Percentiles rank a stretch among this genome's conserved stretches.
These are phyloP conservation scores for Elsinoe necatrix DNA, from an alignment of 2,329 filamentous ascomycete genomes.

Conservation along the genomic window DNA sequence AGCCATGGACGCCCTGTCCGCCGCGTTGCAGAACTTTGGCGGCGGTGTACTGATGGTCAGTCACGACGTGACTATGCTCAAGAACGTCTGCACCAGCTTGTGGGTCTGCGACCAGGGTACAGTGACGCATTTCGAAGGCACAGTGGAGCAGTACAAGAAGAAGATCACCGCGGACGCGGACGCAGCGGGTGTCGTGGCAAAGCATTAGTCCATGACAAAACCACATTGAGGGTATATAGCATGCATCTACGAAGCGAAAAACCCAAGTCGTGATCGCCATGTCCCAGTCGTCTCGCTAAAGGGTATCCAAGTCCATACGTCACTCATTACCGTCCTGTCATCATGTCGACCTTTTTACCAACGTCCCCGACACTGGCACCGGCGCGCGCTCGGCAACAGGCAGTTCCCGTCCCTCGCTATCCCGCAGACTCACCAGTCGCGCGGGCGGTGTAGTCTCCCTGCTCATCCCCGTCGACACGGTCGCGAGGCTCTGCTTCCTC, in stretches of 20 bases:
- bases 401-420: conserved; percentile 35
- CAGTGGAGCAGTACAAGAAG: conserved; percentile 97
- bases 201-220: conserved; percentile 23
- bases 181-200: conserved; percentile 71
- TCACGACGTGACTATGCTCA: conserved; percentile 97
- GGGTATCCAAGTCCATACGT: conserved; percentile 6
- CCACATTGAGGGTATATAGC: conserved; percentile 1
- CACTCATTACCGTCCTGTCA: conserved; percentile 1
- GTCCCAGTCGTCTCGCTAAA: neutral
- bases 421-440: conserved; percentile 28
- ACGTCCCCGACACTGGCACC: conserved; percentile 29
- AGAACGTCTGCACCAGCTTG: conserved; percentile 86
- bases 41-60: conserved; percentile 97
- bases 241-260: conserved; percentile 4
- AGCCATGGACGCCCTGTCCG: conserved; percentile 90
- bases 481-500: conserved; percentile 18
- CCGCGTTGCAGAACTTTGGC: conserved; percentile 76
- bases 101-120: conserved; percentile 96
- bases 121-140: conserved; percentile 91
- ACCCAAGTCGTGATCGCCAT: neutral
- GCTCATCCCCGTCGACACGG: conserved; percentile 23
- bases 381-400: conserved; percentile 40
- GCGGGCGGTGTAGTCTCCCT: conserved; percentile 24
- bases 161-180: conserved; percentile 84
- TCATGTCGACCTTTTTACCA: neutral